Percentiles rank a stretch among this genome's conserved stretches.
phyloP scores from a whole-genome alignment of 2,329 filamentous ascomycete genomes.

The Dryadomyces quercivorus region DNA sequence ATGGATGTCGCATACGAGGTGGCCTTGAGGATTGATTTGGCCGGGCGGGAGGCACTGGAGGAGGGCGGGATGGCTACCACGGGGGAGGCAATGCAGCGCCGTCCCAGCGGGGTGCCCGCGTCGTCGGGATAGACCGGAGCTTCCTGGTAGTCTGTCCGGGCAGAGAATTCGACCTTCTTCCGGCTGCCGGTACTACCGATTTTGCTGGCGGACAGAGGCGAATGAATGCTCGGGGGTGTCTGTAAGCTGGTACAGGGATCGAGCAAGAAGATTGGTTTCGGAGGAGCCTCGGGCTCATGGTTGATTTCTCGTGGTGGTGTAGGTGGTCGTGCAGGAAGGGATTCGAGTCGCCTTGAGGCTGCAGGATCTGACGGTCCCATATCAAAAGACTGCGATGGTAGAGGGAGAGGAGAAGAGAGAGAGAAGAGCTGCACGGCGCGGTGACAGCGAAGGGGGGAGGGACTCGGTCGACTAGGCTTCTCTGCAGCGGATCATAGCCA shows the following conservation, averaged over 20 bases:
- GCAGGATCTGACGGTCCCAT: slow-evolving; percentile 26
- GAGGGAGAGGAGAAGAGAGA: neutral
- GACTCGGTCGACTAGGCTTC: neutral
- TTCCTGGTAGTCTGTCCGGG: slow-evolving; percentile 43
- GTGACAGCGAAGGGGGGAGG: neutral
- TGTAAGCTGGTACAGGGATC: slow-evolving; percentile 29
- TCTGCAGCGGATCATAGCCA: neutral
- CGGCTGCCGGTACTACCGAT: slow-evolving; percentile 15
- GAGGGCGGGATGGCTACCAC: slow-evolving; percentile 22
- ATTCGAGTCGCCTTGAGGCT: slow-evolving; percentile 33
- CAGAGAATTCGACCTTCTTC: slow-evolving; percentile 47
- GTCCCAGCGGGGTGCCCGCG: slow-evolving; percentile 10
- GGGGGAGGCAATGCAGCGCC: slow-evolving; percentile 12
- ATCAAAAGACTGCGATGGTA: neutral
- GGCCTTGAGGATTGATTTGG: slow-evolving; percentile 69
- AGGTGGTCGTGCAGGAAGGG: slow-evolving; percentile 47
- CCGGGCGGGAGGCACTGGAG: slow-evolving; percentile 27
- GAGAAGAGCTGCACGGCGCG: neutral
- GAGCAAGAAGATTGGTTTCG: slow-evolving; percentile 12
- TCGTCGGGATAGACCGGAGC: slow-evolving; percentile 31
- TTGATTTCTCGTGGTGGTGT: slow-evolving; percentile 50
- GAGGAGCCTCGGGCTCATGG: slow-evolving; percentile 18
- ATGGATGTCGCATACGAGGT: slow-evolving; percentile 18
- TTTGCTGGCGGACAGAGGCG: slow-evolving; percentile 20
- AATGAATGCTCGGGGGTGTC: slow-evolving; percentile 39